These are phyloP conservation scores for Prunus padus DNA, from an alignment of 306 rosid genomes.

Conservation along the genomic window DNA sequence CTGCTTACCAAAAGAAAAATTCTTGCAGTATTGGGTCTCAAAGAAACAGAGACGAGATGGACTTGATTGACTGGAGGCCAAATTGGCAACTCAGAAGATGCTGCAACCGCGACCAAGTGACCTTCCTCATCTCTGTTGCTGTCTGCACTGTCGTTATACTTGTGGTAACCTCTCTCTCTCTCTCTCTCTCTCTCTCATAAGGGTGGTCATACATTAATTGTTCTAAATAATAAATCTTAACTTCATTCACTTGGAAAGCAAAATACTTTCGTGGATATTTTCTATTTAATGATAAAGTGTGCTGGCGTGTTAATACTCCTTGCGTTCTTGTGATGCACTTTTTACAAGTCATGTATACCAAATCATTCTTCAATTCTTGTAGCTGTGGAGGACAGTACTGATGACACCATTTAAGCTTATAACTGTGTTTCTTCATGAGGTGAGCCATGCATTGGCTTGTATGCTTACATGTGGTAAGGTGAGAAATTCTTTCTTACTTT, in stretches of 20 bases:
- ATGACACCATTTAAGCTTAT: constrained; percentile 70
- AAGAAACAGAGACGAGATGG: constrained; percentile 12
- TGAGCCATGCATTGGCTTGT: constrained; percentile 71
- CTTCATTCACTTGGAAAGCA: neutral
- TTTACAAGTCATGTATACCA: constrained; percentile 5
- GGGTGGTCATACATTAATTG: neutral
- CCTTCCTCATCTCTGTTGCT: constrained; percentile 43
- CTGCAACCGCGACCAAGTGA: constrained; percentile 62
- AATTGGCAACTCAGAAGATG: constrained; percentile 62
- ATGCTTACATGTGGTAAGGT: constrained; percentile 63
- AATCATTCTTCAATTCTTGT: constrained; percentile 22
- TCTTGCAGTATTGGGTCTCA: neutral
- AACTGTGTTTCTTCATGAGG: constrained; percentile 66
- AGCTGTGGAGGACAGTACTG: constrained; percentile 70
- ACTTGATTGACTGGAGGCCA: constrained; percentile 29
- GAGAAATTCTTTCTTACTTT: constrained; percentile 26
- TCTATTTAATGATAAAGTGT: neutral
- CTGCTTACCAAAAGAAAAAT: neutral
- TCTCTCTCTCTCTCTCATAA: constrained; percentile 8
- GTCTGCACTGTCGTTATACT: constrained; percentile 56
- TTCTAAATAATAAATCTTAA: neutral
- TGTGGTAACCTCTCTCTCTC: constrained; percentile 37
- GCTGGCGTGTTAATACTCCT: neutral
- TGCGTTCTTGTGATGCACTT: neutral
- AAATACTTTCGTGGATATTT: neutral